Conservation (phyloP, 495 filamentous ascomycete species). For the Lophiotrema nucula region DNA sequence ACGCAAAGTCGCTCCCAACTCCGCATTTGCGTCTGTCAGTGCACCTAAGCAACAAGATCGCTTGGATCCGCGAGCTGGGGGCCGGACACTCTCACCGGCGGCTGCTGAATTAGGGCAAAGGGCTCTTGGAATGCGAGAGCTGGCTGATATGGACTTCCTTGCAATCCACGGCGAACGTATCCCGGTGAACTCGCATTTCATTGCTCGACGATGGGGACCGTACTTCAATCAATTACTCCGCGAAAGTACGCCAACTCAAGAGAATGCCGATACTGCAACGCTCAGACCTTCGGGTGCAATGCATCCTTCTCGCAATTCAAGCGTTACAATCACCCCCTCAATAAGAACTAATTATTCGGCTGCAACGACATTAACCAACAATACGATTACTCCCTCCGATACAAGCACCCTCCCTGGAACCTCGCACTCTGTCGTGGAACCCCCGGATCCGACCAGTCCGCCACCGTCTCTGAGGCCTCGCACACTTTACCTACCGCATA, state of each 20-base stretch:
- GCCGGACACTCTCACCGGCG: slow-evolving; percentile 63
- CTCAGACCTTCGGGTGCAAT: slow-evolving; percentile 47
- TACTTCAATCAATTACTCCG: slow-evolving; percentile 89
- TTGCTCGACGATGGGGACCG: slow-evolving; percentile 86
- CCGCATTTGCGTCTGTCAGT: slow-evolving; percentile 77
- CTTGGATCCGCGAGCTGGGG: slow-evolving; percentile 55
- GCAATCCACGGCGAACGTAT: slow-evolving; percentile 87
- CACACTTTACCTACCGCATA: slow-evolving; percentile 90
- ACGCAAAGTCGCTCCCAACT: slow-evolving; percentile 68
- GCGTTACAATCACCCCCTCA: slow-evolving; percentile 78
- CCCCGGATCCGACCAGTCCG: slow-evolving; percentile 52
- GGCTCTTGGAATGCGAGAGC: slow-evolving; percentile 72
- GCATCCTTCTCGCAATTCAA: slow-evolving; percentile 64
- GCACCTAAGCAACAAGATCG: slow-evolving; percentile 48
- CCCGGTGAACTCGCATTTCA: slow-evolving; percentile 85
- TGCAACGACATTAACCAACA: slow-evolving; percentile 43
- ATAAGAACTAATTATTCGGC: slow-evolving; percentile 63
- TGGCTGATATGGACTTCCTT: slow-evolving; percentile 96
- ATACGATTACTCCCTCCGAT: slow-evolving; percentile 27
- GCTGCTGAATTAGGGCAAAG: slow-evolving; percentile 84
- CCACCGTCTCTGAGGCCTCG: slow-evolving; percentile 70
- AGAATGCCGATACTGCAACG: slow-evolving; percentile 53
- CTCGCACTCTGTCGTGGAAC: slow-evolving; percentile 34
- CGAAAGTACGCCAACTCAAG: slow-evolving; percentile 64
- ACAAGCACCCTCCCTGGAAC: slow-evolving; percentile 34